These are phyloP conservation scores for Dactylellina sp. DNA, from an alignment of 2,329 filamentous ascomycete species.

Conservation along the genomic window DNA sequence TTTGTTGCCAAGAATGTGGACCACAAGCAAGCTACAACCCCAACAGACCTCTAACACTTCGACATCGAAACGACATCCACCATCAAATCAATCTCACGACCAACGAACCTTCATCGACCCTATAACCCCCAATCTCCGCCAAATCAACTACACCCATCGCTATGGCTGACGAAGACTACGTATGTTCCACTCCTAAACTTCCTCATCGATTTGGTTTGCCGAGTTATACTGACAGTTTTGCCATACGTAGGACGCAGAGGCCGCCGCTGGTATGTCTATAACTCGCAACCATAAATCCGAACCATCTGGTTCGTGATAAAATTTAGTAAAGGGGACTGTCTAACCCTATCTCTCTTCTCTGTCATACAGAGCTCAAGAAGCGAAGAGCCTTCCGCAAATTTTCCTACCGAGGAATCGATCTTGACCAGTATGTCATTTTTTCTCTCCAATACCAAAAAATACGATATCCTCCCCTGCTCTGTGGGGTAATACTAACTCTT, in stretches of 20 bases:
- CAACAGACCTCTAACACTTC: constrained; percentile 64
- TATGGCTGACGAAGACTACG: constrained; percentile 92
- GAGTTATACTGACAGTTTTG: constrained; percentile 39
- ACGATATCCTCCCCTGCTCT: no score
- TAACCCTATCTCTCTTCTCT: constrained; percentile 58
- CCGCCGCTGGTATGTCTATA: constrained; percentile 60
- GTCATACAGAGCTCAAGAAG: constrained; percentile 88
- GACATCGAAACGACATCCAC: constrained; percentile 63
- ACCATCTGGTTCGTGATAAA: constrained; percentile 16
- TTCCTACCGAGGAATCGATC: constrained; percentile 98
- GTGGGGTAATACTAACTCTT: constrained; percentile 42
- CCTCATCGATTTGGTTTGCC: constrained; percentile 62
- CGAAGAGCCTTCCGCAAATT: constrained; percentile 99
- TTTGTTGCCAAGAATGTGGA: constrained; percentile 49
- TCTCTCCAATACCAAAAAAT: no score
- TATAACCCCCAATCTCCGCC: constrained; percentile 64
- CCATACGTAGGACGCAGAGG: constrained; percentile 59
- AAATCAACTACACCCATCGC: constrained; percentile 66
- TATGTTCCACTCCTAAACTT: constrained; percentile 68
- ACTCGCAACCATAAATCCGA: constrained; percentile 29
- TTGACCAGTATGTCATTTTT: constrained; percentile 85
- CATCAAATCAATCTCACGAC: constrained; percentile 58
- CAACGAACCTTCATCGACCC: constrained; percentile 61
- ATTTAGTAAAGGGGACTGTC: constrained; percentile 58
- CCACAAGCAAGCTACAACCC: constrained; percentile 64